Percentiles rank a stretch among this genome's conserved stretches.
Conservation (phyloP, 768 basidiomycete species). For the Boletus patriciae region DNA sequence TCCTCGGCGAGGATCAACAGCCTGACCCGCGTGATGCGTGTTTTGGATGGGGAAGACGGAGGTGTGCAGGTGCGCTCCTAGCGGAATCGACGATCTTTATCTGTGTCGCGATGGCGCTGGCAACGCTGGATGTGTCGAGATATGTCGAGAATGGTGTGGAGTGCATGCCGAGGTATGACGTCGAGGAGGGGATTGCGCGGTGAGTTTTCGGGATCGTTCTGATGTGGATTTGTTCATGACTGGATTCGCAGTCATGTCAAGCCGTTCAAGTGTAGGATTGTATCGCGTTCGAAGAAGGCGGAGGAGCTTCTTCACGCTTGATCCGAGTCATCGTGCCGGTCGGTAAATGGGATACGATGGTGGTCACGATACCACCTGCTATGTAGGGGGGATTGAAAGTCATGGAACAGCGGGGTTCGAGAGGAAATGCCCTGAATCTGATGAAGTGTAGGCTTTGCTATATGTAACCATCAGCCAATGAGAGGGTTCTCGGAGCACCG, state of each 20-base stretch:
- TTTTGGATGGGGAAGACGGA: constrained; percentile 14
- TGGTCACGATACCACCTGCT: no score
- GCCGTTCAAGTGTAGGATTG: constrained; percentile 11
- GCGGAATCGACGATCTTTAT: no score
- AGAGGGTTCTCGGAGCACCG: no score
- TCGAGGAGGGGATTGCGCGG: background rate
- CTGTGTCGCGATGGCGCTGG: constrained; percentile 1
- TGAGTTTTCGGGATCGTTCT: background rate
- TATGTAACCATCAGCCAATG: no score
- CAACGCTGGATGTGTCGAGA: constrained; percentile 11
- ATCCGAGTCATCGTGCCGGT: background rate
- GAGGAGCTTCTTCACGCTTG: constrained; percentile 1
- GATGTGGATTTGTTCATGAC: background rate
- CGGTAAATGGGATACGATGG: no score
- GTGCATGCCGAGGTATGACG: background rate
- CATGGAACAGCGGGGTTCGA: no score
- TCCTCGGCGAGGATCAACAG: constrained; percentile 1
- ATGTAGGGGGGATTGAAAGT: no score
- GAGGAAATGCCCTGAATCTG: no score
- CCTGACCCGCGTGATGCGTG: constrained; percentile 2
- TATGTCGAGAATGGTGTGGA: constrained; percentile 1
- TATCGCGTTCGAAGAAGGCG: background rate
- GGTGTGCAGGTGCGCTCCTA: background rate
- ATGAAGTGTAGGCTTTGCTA: no score
- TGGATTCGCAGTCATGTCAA: background rate